Conservation (phyloP, 768 basidiomycete species). For the Psilocybe subaeruginosa region DNA sequence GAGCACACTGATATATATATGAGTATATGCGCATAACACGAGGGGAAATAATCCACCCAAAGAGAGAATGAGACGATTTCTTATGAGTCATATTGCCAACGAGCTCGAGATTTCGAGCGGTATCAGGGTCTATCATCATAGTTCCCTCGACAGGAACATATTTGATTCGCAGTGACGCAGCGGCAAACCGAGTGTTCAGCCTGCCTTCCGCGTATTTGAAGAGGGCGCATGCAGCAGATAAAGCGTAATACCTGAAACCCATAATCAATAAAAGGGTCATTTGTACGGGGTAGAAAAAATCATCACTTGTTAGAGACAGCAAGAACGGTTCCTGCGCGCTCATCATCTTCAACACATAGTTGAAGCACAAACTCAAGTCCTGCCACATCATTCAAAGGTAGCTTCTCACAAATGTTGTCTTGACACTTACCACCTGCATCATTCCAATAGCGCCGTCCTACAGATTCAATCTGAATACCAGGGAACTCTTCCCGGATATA, state of each 20-base stretch:
- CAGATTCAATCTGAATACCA: conserved; percentile 64
- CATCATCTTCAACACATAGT: conserved; percentile 79
- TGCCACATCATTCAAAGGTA: conserved; percentile 26
- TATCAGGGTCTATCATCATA: conserved; percentile 93
- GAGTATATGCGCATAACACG: not conserved
- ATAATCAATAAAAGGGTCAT: not conserved
- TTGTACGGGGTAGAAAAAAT: conserved; percentile 21
- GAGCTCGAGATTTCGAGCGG: conserved; percentile 86
- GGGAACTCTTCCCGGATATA: conserved; percentile 79
- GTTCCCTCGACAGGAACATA: conserved; percentile 87
- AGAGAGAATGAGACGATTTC: conserved; percentile 75
- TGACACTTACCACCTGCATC: conserved; percentile 64
- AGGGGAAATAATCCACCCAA: conserved; percentile 58
- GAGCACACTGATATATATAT: conserved; percentile 48
- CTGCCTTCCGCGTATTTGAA: conserved; percentile 83
- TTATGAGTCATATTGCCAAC: conserved; percentile 73
- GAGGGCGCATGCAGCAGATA: conserved; percentile 83
- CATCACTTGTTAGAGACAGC: conserved; percentile 78
- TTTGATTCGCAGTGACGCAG: conserved; percentile 70
- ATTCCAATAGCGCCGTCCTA: conserved; percentile 85
- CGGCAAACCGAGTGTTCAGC: conserved; percentile 71
- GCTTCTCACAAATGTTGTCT: not conserved
- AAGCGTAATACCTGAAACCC: conserved; percentile 75
- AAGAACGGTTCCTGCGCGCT: conserved; percentile 78
- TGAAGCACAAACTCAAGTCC: conserved; percentile 82